Conservation (phyloP, 2,329 filamentous ascomycete genomes). For the Cladophialophora psammophila region DNA sequence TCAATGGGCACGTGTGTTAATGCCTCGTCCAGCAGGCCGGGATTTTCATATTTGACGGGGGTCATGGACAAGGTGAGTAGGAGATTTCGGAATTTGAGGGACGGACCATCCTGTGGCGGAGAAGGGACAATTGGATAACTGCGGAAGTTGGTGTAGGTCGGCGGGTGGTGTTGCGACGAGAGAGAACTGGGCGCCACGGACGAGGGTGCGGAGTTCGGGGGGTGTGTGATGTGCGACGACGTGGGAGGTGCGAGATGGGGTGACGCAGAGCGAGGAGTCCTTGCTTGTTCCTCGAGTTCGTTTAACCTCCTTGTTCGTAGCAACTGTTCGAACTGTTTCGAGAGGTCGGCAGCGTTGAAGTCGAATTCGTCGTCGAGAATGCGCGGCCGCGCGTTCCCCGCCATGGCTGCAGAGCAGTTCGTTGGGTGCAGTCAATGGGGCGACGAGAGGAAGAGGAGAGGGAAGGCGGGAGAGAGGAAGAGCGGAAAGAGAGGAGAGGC, state of each 20-base stretch:
- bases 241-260: constrained; percentile 34
- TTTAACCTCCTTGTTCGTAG: constrained; percentile 87
- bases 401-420: constrained; percentile 24
- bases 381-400: constrained; percentile 34
- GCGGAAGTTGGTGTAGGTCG: constrained; percentile 67
- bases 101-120: constrained; percentile 74
- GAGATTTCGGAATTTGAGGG: constrained; percentile 79
- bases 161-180: constrained; percentile 51
- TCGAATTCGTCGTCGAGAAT: constrained; percentile 46
- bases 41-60: constrained; percentile 95
- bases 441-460: constrained; percentile 11
- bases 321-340: constrained; percentile 83
- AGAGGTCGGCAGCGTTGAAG: constrained; percentile 80
- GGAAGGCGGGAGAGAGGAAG: constrained; percentile 4
- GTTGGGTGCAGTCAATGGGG: constrained; percentile 10
- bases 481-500: constrained; percentile 1
- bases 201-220: constrained; percentile 42
- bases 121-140: constrained; percentile 76
- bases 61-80: constrained; percentile 85
- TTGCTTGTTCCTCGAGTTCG: constrained; percentile 71
- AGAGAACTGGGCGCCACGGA: constrained; percentile 44
- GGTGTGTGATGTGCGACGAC: constrained; percentile 27
- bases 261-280: constrained; percentile 59
- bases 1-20: constrained; percentile 85
- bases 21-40: constrained; percentile 90